A percentile compares a stretch with the other conserved stretches of the same genome.
Evolutionary conservation across 2,329 filamentous ascomycete genomes (phyloP).

Genomic region (Colletotrichum tanaceti): DNA sequence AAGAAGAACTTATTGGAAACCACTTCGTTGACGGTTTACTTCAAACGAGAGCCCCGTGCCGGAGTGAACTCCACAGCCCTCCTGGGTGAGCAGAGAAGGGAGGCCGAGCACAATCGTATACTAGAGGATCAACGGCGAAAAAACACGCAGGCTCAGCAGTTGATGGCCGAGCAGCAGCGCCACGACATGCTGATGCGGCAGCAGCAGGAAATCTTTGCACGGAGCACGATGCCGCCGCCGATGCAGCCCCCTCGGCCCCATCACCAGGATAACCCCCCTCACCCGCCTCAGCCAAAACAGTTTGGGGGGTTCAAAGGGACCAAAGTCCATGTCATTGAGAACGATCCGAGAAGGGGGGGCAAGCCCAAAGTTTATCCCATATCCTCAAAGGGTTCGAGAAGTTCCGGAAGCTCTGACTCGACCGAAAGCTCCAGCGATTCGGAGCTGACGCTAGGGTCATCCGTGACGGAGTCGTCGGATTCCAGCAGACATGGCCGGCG

Average conservation of each 20-base stretch:
- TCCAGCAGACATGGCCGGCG: constrained; percentile 24
- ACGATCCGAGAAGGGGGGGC: constrained; percentile 17
- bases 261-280: not conserved
- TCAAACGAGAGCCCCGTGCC: constrained; percentile 53
- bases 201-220: constrained; percentile 13
- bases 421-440: constrained; percentile 20
- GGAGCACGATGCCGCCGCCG: constrained; percentile 9
- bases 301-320: not conserved
- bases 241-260: constrained; percentile 1
- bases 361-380: constrained; percentile 25
- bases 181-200: constrained; percentile 8
- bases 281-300: not conserved
- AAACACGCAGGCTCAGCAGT: constrained; percentile 20
- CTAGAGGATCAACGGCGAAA: constrained; percentile 24
- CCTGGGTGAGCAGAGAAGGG: constrained; percentile 37
- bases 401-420: constrained; percentile 34
- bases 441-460: constrained; percentile 41
- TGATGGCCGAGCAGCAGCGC: constrained; percentile 2
- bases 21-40: constrained; percentile 59
- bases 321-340: constrained; percentile 29
- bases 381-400: constrained; percentile 39
- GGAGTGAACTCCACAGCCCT: constrained; percentile 47
- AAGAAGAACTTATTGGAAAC: constrained; percentile 51
- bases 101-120: constrained; percentile 31
- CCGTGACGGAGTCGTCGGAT: constrained; percentile 37